These are phyloP conservation scores for Draba incana DNA, from an alignment of 345 rosid species.

Conservation along the genomic window DNA sequence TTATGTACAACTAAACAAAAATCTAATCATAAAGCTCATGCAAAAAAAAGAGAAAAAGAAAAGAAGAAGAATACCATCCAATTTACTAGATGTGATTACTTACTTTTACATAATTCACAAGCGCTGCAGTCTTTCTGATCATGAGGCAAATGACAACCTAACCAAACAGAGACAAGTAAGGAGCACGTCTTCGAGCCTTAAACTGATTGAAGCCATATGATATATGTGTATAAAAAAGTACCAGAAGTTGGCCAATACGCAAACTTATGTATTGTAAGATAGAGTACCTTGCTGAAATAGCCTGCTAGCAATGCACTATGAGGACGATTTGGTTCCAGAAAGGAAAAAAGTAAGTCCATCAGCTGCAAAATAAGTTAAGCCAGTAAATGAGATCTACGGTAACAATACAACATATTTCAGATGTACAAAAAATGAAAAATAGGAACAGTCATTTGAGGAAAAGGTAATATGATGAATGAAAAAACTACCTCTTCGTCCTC, in stretches of 20 bases:
- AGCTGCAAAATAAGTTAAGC: constrained; percentile 55
- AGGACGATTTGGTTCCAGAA: constrained; percentile 81
- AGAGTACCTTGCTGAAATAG: constrained; percentile 91
- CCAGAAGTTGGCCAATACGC: constrained; percentile 1
- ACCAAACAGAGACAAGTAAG: constrained; percentile 37
- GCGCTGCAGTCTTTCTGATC: constrained; percentile 92
- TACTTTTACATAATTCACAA: constrained; percentile 92
- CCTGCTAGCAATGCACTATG: constrained; percentile 94
- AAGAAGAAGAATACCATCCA: constrained; percentile 14
- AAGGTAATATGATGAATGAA: constrained; percentile 6
- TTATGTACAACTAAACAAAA: background rate
- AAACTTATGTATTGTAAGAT: background rate
- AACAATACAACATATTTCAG: constrained; percentile 7
- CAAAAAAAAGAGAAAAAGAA: background rate
- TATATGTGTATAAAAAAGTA: background rate
- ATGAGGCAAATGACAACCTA: constrained; percentile 95
- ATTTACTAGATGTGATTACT: constrained; percentile 32
- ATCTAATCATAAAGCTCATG: background rate
- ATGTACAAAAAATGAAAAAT: constrained; percentile 8
- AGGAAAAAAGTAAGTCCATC: constrained; percentile 92
- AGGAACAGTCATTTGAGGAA: background rate
- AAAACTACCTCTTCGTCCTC: constrained; percentile 87
- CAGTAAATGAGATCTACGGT: constrained; percentile 25
- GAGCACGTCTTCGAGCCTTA: constrained; percentile 10
- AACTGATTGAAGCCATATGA: constrained; percentile 11